phyloP scores from a whole-genome alignment of 2,329 filamentous ascomycete species.

The Nannizziopsis arthrosporioides region DNA sequence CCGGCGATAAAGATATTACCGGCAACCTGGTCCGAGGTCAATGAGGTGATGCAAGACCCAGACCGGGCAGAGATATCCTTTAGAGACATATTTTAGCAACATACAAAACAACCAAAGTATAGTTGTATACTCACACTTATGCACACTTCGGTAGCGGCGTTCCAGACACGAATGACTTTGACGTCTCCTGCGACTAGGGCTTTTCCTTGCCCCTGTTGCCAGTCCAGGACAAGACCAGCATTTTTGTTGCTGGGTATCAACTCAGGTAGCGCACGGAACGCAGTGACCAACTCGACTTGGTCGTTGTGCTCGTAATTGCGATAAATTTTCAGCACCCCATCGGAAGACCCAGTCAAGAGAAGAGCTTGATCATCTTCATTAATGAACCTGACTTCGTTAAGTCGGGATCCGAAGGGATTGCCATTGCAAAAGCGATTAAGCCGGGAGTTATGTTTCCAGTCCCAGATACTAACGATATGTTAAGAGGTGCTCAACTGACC shows the following conservation, averaged over 20 bases:
- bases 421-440: slow-evolving; percentile 85
- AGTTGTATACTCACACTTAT: slow-evolving; percentile 45
- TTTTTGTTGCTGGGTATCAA: slow-evolving; percentile 90
- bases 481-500: slow-evolving; percentile 8
- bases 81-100: slow-evolving; percentile 8
- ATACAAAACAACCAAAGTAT: not conserved
- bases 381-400: slow-evolving; percentile 92
- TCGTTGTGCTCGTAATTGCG: slow-evolving; percentile 73
- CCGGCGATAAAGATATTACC: slow-evolving; percentile 92
- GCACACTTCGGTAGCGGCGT: slow-evolving; percentile 84
- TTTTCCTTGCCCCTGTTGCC: slow-evolving; percentile 94
- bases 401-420: slow-evolving; percentile 79
- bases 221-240: slow-evolving; percentile 92
- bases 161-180: slow-evolving; percentile 91
- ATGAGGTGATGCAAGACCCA: slow-evolving; percentile 84
- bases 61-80: slow-evolving; percentile 86
- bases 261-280: slow-evolving; percentile 85
- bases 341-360: slow-evolving; percentile 86
- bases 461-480: slow-evolving; percentile 55
- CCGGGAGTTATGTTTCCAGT: slow-evolving; percentile 68
- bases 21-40: slow-evolving; percentile 96
- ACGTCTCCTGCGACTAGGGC: slow-evolving; percentile 94
- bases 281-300: slow-evolving; percentile 71
- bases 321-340: slow-evolving; percentile 88
- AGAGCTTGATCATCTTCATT: slow-evolving; percentile 96